Evolutionary conservation across 495 filamentous ascomycete species (phyloP), one percentile per base, ranked within the genome.

Genomic region (Entonaema liquescens): DNA sequence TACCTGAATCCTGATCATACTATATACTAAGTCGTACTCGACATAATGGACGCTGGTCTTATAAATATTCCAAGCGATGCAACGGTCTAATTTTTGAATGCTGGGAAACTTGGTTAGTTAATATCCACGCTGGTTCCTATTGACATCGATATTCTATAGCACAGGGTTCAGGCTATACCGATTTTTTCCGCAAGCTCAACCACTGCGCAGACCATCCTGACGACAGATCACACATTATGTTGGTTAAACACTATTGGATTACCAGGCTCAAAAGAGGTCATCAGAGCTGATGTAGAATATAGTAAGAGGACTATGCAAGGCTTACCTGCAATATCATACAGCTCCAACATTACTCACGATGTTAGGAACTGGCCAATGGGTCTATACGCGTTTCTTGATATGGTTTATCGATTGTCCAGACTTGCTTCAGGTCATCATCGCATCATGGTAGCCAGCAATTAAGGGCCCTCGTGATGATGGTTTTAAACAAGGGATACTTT

Each of bases 381-480:
- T 47, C 42, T 47, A 47, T 47, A 47, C 17, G 12, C 21, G 8
- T 47, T 47, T 47, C 19, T 9, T 21, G 2, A 21, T 47, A 47
- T 47, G 42, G 42, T 47, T 47, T 21, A 47, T 47, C 8, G 19
- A 23, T 19, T 85, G 83, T 85, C 79, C 82, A 76, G 62, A 70
- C 80, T 83, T 85, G 82, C 76, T 85, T 91, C 87, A 97, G 95
- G 95, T 98, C 94, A 94, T 97, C 95, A 94, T 80, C 93, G 89
- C 85, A 89, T 98, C 95, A 94, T 98, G 95, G 93, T 81, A 85
- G 89, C 90, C 93, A 82, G 76, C 79, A 85, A 78, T 79, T 71
- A 79, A 86, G 83, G 90, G 89, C 92, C 92, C 95, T 98, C 95
- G 91, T 93, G 91, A 93, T 89, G 89, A 98, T 93, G 95, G 95